These are phyloP conservation scores for Sanguinoderma infundibulare DNA, from an alignment of 1,284 basidiomycete species.

Conservation along the genomic window DNA sequence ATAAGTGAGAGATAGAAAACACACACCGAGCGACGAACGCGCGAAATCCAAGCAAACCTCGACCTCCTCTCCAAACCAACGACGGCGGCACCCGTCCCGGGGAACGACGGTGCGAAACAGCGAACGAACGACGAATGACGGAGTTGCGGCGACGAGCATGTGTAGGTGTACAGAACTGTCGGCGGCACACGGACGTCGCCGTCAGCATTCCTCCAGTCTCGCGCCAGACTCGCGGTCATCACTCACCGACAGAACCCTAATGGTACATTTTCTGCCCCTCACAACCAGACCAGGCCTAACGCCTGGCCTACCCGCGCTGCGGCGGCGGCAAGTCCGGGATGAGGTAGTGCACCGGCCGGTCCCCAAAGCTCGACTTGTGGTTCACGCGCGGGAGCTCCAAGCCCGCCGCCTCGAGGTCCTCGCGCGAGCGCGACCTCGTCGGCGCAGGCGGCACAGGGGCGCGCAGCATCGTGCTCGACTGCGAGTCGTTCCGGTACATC, in stretches of 20 bases:
- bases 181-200: neutral
- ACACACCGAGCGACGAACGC: neutral
- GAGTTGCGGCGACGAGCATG: slow-evolving; percentile 1
- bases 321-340: slow-evolving; percentile 40
- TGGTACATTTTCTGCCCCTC: slow-evolving; percentile 20
- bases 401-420: slow-evolving; percentile 29
- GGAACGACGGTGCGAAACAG: neutral
- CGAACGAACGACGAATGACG: slow-evolving; percentile 8
- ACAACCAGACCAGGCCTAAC: neutral
- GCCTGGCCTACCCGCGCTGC: slow-evolving; percentile 9
- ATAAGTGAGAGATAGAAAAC: slow-evolving; percentile 19
- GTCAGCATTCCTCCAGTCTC: neutral
- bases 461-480: slow-evolving; percentile 18
- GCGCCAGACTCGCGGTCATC: neutral
- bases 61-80: slow-evolving; percentile 2
- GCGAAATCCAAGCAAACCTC: slow-evolving; percentile 4
- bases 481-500: slow-evolving; percentile 18
- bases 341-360: slow-evolving; percentile 39
- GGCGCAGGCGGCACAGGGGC: slow-evolving; percentile 14
- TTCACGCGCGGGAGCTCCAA: slow-evolving; percentile 31
- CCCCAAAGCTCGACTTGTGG: slow-evolving; percentile 41
- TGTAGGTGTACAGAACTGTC: slow-evolving; percentile 10
- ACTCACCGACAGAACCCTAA: slow-evolving; percentile 7
- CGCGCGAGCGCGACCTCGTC: slow-evolving; percentile 26
- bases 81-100: neutral